Conservation (phyloP, 192 early-diverging fungal species). For the Coemansia sp. region DNA sequence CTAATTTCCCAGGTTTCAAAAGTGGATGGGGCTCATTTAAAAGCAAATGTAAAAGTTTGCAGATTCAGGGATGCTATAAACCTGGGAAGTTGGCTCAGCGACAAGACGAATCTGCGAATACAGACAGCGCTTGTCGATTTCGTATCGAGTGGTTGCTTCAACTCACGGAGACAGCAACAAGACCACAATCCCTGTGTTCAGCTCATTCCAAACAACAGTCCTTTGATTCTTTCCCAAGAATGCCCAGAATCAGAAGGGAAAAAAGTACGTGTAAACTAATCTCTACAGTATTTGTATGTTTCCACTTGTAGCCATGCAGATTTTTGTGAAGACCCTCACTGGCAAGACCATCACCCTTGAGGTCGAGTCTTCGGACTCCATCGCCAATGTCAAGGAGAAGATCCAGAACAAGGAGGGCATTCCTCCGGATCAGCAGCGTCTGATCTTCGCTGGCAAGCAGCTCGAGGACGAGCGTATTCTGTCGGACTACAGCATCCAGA, state of each 20-base stretch:
- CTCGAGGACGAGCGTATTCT: constrained; percentile 98
- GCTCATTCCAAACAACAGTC: too few relatives aligned
- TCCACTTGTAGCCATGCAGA: constrained; percentile 67
- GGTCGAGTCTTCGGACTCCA: constrained; percentile 91
- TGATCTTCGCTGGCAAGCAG: constrained; percentile 99
- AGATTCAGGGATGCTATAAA: background rate
- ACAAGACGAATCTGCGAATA: too few relatives aligned
- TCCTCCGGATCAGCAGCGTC: constrained; percentile 98
- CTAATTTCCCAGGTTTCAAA: background rate
- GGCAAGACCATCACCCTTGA: constrained; percentile 87
- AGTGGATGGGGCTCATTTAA: too few relatives aligned
- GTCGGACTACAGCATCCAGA: constrained; percentile 99
- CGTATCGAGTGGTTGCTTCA: too few relatives aligned
- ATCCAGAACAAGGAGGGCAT: constrained; percentile 99
- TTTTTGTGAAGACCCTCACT: constrained; percentile 86
- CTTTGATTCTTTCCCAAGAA: background rate
- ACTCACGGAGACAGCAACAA: too few relatives aligned
- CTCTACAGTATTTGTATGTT: too few relatives aligned
- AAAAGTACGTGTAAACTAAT: constrained; percentile 1
- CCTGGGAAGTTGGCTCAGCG: background rate
- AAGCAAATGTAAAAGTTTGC: background rate
- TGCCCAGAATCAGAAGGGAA: background rate
- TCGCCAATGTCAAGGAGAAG: constrained; percentile 92
- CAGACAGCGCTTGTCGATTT: background rate
- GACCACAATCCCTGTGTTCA: too few relatives aligned